These are phyloP conservation scores for Yarrowia sp. DNA, from an alignment of 805 yeast species.

Conservation along the genomic window DNA sequence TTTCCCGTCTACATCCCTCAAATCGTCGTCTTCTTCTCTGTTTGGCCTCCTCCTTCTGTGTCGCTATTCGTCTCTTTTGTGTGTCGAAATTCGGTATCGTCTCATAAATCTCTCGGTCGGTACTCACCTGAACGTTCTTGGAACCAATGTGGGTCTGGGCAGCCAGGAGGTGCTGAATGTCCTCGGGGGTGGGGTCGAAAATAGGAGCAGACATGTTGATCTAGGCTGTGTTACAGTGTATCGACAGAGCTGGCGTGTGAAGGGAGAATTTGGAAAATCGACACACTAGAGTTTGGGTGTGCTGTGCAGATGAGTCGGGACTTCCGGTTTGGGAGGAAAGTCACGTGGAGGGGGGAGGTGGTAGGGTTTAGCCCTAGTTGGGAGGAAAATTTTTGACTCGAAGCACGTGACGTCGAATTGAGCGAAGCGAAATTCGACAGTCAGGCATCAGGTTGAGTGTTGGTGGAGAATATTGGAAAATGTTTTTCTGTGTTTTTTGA, in stretches of 20 bases:
- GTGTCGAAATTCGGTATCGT: too few species aligned
- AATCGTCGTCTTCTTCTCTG: too few species aligned
- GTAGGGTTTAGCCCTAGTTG: slow-evolving; percentile 37
- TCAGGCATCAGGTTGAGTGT: too few species aligned
- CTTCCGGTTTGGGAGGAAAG: slow-evolving; percentile 10
- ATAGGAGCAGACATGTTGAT: slow-evolving; percentile 45
- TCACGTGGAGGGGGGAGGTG: neutral
- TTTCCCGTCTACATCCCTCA: too few species aligned
- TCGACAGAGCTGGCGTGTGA: slow-evolving; percentile 39
- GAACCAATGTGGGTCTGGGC: slow-evolving; percentile 99
- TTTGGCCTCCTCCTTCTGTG: too few species aligned
- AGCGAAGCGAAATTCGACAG: too few species aligned
- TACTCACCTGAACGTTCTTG: slow-evolving; percentile 97
- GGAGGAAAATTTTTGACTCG: neutral
- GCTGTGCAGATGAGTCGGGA: slow-evolving; percentile 22
- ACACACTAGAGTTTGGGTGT: slow-evolving; percentile 38
- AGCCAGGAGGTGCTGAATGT: slow-evolving; percentile 98
- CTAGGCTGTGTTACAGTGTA: slow-evolving; percentile 37
- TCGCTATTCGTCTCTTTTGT: too few species aligned
- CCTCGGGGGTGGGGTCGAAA: slow-evolving; percentile 84
- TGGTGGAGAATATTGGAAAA: too few species aligned
- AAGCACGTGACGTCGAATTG: neutral
- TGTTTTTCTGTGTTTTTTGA: too few species aligned
- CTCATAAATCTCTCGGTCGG: neutral
- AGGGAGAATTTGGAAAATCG: slow-evolving; percentile 39